Conservation (phyloP, 345 rosid species). For the Dimocarpus longan region DNA sequence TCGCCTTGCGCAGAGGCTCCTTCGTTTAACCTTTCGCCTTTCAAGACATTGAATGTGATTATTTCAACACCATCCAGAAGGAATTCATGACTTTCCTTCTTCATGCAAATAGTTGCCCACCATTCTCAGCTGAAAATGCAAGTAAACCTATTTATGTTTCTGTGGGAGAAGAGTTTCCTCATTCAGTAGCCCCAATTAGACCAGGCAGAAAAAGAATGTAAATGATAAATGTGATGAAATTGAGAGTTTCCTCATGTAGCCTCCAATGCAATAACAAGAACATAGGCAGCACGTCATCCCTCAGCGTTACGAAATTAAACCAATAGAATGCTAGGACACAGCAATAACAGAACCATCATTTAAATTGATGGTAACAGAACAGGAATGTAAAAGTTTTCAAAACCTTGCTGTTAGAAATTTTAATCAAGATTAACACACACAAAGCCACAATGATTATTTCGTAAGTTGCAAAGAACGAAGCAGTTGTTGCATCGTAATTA, state of each 20-base stretch:
- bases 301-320: not conserved
- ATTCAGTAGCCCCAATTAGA: too few species aligned
- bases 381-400: not conserved
- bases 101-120: not conserved
- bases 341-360: not conserved
- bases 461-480: not conserved
- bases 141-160: not conserved
- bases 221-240: not conserved
- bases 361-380: not conserved
- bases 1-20: too few species aligned
- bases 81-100: not conserved
- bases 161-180: too few species aligned
- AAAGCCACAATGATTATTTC: not conserved
- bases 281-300: not conserved
- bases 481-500: not conserved
- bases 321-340: not conserved
- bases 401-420: not conserved
- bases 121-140: not conserved
- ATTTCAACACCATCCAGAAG: not conserved
- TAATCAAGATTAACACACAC: not conserved
- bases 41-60: not conserved
- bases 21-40: too few species aligned
- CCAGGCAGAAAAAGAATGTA: too few species aligned
- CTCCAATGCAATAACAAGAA: not conserved
- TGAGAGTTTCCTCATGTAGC: not conserved